These are phyloP conservation scores for Diaporthe batatas DNA, from an alignment of 2,329 filamentous ascomycete genomes.

Conservation along the genomic window DNA sequence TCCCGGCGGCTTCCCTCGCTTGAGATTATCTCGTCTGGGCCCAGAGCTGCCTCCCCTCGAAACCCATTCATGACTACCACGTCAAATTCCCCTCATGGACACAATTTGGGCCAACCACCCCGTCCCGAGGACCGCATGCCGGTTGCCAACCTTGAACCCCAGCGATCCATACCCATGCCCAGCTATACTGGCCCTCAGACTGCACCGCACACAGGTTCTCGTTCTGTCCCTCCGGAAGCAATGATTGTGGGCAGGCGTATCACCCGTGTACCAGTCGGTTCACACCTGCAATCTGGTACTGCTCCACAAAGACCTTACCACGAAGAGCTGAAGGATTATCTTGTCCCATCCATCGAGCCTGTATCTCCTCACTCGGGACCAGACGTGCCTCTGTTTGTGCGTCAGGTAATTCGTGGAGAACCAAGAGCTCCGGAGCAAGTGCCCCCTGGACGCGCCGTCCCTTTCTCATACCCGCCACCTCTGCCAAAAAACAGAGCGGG, in stretches of 20 bases:
- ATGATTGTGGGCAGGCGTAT: conserved; percentile 36
- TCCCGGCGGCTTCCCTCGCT: conserved; percentile 39
- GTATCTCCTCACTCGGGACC: conserved; percentile 51
- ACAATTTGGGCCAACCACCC: conserved; percentile 2
- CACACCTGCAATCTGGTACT: conserved; percentile 17
- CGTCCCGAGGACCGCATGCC: conserved; percentile 21
- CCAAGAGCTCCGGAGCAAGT: conserved; percentile 41
- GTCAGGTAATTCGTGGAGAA: conserved; percentile 35
- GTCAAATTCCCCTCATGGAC: conserved; percentile 28
- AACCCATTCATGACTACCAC: conserved; percentile 40
- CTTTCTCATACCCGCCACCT: conserved; percentile 5
- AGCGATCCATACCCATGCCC: conserved; percentile 21
- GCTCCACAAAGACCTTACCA: conserved; percentile 45
- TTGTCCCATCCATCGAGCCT: conserved; percentile 63
- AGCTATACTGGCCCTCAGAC: conserved; percentile 1
- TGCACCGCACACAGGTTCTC: not conserved
- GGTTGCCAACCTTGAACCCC: conserved; percentile 28
- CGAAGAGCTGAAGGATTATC: conserved; percentile 56
- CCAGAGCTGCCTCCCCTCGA: conserved; percentile 37
- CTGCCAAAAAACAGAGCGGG: conserved; percentile 10
- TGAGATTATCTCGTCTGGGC: conserved; percentile 36
- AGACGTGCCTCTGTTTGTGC: conserved; percentile 36
- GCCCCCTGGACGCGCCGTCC: conserved; percentile 37
- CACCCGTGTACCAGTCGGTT: conserved; percentile 38
- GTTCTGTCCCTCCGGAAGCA: conserved; percentile 33